phyloP scores from a whole-genome alignment of 129 eudicot genomes.

The Erigeron canadensis region DNA sequence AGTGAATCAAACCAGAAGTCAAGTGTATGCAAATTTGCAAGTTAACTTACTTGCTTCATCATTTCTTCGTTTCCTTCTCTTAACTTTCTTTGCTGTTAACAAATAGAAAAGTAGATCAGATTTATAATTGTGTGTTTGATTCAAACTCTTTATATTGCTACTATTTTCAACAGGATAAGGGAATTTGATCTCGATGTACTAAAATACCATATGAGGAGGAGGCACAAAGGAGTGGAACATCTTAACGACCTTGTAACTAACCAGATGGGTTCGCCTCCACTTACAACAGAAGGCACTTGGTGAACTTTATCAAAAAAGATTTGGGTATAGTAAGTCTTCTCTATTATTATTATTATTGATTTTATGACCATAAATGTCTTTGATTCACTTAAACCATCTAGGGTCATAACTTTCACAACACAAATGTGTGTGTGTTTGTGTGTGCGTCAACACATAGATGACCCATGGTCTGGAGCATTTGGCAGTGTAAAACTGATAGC shows the following conservation, averaged over 20 bases:
- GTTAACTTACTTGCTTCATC: constrained; percentile 15
- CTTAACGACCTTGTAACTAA: constrained; percentile 23
- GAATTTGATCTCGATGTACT: background rate
- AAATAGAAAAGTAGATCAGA: background rate
- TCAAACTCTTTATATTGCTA: background rate
- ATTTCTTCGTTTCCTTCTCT: constrained; percentile 9
- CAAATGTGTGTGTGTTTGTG: too few species aligned
- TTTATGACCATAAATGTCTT: background rate
- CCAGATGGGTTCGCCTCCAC: constrained; percentile 27
- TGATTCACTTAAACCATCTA: background rate
- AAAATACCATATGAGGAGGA: background rate
- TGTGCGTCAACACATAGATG: background rate
- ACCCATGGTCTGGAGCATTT: constrained; percentile 5
- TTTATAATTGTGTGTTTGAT: background rate
- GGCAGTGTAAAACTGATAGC: background rate
- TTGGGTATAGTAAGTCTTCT: too few species aligned
- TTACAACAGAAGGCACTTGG: background rate
- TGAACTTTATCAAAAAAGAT: background rate
- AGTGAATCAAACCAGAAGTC: background rate
- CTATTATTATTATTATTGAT: too few species aligned
- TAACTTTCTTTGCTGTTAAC: constrained; percentile 23
- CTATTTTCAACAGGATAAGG: background rate
- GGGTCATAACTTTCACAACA: background rate
- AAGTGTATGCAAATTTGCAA: background rate
- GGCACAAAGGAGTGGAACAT: background rate